Evolutionary conservation across 257 asterid species (phyloP), one percentile per base, ranked within the genome.

Genomic region (Galeopsis tetrahit): DNA sequence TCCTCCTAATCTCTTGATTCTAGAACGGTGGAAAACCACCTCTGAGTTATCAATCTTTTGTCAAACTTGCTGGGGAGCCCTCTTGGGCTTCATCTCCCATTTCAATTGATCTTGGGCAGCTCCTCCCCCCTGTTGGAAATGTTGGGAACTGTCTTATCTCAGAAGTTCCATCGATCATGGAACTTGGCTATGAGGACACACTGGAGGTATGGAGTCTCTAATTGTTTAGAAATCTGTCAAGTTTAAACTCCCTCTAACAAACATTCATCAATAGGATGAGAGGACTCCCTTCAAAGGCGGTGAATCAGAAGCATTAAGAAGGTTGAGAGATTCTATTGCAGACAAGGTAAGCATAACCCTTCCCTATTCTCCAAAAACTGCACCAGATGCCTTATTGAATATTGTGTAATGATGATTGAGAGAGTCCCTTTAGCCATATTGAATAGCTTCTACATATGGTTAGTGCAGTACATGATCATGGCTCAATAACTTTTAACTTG

Each of bases 11-110:
- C 70, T 33, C 68, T 56, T 62, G 72, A 63, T 61, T 44, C 67
- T 74, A 94, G 99, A 94, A 94, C 55, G 97, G 99, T 31, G 97
- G 99, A 71, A 89, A 78, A 55, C 90, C 99, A 10, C 97, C 97
- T 75, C 75, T 83, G 79, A 88, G 77, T 80, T 94, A 89, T 82
- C 97, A 94, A 72, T 88, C 99, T 51, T 94, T 91, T 68, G 75
- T 91, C 82, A 89, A 85, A 81, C 86, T 91, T 64, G 96, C 97
- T 63, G 97, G 97, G 69, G 88, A 84, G 72, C 99, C 97, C 61
- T 81, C 88, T 48, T 93, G 96, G 97, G 83, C 78, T 52, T 78
- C 93, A 38, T 77, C 93, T 42, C 88, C 95, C 5, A 71, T 94
- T 74, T 73, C 82, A 69, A 79, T 66, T 58, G 80, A 84, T 21